Percentiles rank a stretch among this genome's conserved stretches.
phyloP scores from a whole-genome alignment of 495 filamentous ascomycete genomes.

The Aspergillus conjunctus region DNA sequence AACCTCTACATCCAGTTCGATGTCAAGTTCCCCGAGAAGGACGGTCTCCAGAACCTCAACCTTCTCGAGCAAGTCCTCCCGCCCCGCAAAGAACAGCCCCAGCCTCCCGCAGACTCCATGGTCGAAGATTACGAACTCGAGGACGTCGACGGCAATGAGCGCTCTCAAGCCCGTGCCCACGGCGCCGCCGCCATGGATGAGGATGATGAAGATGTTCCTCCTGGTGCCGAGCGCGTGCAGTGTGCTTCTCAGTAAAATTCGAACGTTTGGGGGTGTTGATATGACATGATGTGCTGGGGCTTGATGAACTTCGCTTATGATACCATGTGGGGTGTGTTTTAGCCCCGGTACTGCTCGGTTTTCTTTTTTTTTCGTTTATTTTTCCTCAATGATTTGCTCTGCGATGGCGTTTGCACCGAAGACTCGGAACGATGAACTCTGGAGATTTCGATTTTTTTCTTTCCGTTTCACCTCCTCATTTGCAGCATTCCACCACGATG shows the following conservation, averaged over 20 bases:
- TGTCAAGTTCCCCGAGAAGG: constrained; percentile 85
- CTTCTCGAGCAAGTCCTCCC: constrained; percentile 82
- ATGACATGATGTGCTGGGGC: constrained; percentile 29
- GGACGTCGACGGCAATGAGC: constrained; percentile 70
- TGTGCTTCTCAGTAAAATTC: constrained; percentile 89
- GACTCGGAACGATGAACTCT: constrained; percentile 35
- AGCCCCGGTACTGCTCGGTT: constrained; percentile 25
- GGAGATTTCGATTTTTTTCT: constrained; percentile 29
- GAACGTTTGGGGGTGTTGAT: constrained; percentile 19
- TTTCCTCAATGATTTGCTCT: constrained; percentile 35
- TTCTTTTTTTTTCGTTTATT: constrained; percentile 29
- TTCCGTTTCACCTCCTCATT: constrained; percentile 22
- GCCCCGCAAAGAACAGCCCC: constrained; percentile 57
- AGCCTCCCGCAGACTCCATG: constrained; percentile 80
- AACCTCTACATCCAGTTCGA: constrained; percentile 98
- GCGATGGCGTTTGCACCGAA: constrained; percentile 47
- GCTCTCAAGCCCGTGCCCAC: constrained; percentile 69
- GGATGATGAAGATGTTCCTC: constrained; percentile 76
- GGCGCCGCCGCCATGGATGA: constrained; percentile 77
- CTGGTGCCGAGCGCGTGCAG: constrained; percentile 89
- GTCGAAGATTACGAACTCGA: constrained; percentile 83
- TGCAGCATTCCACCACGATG: constrained; percentile 23
- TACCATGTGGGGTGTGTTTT: constrained; percentile 43
- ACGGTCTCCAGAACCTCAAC: constrained; percentile 54
- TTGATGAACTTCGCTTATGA: constrained; percentile 48